These are phyloP conservation scores for Collybia sordida DNA, from an alignment of 768 basidiomycete species.

Conservation along the genomic window DNA sequence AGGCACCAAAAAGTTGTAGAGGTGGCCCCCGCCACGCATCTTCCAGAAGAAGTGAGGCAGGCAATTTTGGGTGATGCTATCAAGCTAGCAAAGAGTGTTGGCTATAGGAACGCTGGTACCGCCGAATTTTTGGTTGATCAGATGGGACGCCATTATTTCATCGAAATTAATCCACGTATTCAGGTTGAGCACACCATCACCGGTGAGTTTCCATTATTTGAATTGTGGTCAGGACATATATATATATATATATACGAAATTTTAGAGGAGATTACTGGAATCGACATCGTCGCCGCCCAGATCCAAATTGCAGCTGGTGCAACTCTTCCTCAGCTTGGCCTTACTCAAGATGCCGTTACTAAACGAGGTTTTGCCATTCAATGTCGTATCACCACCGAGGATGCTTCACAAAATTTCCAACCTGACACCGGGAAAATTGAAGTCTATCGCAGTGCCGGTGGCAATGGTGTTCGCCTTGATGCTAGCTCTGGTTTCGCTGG, in stretches of 20 bases:
- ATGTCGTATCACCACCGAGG: slow-evolving; percentile 98
- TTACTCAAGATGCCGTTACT: slow-evolving; percentile 93
- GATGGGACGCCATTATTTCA: slow-evolving; percentile 96
- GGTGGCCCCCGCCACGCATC: slow-evolving; percentile 93
- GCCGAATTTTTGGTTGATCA: slow-evolving; percentile 99
- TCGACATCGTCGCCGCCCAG: slow-evolving; percentile 98
- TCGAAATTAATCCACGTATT: slow-evolving; percentile 99
- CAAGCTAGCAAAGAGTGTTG: slow-evolving; percentile 90
- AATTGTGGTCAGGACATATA: no score
- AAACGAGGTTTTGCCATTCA: slow-evolving; percentile 98
- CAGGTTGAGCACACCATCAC: slow-evolving; percentile 99
- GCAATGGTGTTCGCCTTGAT: slow-evolving; percentile 96
- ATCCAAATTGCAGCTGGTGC: slow-evolving; percentile 99
- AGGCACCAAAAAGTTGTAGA: slow-evolving; percentile 99
- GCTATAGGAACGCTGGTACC: slow-evolving; percentile 96
- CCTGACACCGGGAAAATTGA: slow-evolving; percentile 99
- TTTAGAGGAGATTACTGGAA: slow-evolving; percentile 97
- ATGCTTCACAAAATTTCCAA: slow-evolving; percentile 89
- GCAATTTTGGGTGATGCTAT: slow-evolving; percentile 89
- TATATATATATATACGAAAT: slow-evolving; percentile 4
- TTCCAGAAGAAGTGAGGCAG: slow-evolving; percentile 88
- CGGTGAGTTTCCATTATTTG: slow-evolving; percentile 43
- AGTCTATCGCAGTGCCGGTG: slow-evolving; percentile 97
- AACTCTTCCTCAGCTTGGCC: slow-evolving; percentile 89
- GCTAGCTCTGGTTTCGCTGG: slow-evolving; percentile 98